Conservation (phyloP, 495 filamentous ascomycete species). For the Hypoxylon fragiforme region DNA sequence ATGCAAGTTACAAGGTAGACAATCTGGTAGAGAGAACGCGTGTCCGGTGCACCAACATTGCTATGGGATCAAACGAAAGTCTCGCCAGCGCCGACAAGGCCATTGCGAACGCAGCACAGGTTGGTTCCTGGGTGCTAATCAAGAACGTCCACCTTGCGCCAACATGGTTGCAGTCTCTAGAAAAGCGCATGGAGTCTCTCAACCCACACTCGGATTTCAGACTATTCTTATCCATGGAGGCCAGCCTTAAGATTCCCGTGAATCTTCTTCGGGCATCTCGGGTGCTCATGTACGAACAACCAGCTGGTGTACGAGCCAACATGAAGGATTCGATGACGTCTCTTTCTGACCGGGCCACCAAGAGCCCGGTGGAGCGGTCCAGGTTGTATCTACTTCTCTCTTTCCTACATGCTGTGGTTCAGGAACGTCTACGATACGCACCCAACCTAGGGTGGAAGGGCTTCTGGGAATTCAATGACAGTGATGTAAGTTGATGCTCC, state of each 20-base stretch:
- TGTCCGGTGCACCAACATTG: slow-evolving; percentile 89
- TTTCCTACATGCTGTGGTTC: slow-evolving; percentile 94
- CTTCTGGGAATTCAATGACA: slow-evolving; percentile 99
- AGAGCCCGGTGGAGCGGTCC: slow-evolving; percentile 87
- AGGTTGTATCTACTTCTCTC: slow-evolving; percentile 88
- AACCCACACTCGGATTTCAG: slow-evolving; percentile 94
- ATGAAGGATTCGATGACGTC: slow-evolving; percentile 97
- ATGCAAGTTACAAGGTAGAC: slow-evolving; percentile 98
- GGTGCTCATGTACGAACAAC: slow-evolving; percentile 97
- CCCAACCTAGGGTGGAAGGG: slow-evolving; percentile 96
- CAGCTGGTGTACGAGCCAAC: slow-evolving; percentile 92
- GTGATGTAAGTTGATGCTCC: slow-evolving; percentile 73
- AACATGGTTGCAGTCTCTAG: slow-evolving; percentile 92
- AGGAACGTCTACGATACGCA: slow-evolving; percentile 93
- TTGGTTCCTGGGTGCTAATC: slow-evolving; percentile 93
- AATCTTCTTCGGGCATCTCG: slow-evolving; percentile 91
- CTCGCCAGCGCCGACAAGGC: slow-evolving; percentile 91
- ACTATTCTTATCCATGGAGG: slow-evolving; percentile 97
- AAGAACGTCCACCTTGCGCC: slow-evolving; percentile 99
- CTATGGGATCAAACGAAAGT: slow-evolving; percentile 97
- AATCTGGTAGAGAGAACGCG: slow-evolving; percentile 82
- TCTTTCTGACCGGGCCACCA: slow-evolving; percentile 72
- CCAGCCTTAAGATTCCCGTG: slow-evolving; percentile 93
- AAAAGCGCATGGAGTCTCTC: slow-evolving; percentile 93
- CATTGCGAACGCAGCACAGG: slow-evolving; percentile 87